Conservation (phyloP, 306 rosid genomes). For the Rosa chinensis region DNA sequence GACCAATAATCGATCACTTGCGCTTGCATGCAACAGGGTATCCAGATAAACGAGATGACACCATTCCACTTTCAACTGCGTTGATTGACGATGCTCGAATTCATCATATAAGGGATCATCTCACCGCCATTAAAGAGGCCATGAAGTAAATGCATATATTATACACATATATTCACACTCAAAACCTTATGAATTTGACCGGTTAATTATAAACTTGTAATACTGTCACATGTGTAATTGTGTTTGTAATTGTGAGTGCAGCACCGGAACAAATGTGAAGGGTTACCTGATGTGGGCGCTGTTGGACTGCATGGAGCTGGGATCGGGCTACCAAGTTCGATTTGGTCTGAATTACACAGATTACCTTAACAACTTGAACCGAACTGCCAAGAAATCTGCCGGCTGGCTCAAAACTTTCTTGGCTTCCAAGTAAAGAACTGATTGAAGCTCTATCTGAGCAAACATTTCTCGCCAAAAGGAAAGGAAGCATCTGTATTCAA, state of each 20-base stretch:
- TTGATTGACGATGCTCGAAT: conserved; percentile 2
- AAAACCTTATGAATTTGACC: too few relatives aligned
- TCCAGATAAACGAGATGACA: neutral
- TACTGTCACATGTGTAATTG: neutral
- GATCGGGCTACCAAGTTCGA: neutral
- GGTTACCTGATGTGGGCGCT: neutral
- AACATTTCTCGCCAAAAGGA: neutral
- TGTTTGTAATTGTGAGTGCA: neutral
- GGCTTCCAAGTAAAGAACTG: neutral
- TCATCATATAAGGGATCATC: neutral
- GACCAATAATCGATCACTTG: neutral
- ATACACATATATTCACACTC: too few relatives aligned
- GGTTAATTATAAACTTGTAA: too few relatives aligned
- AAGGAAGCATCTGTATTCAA: too few relatives aligned
- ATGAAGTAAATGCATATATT: neutral
- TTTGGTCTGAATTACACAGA: neutral
- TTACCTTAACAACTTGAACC: neutral
- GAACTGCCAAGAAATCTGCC: neutral
- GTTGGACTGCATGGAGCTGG: neutral
- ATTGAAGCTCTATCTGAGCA: neutral
- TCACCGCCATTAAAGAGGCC: neutral
- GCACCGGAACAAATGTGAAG: conserved; percentile 4
- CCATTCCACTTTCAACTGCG: neutral
- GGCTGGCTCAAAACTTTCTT: neutral
- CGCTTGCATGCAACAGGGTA: neutral